Evolutionary conservation across 345 rosid species (phyloP).

Genomic region (Eucalyptus leucophloia): DNA sequence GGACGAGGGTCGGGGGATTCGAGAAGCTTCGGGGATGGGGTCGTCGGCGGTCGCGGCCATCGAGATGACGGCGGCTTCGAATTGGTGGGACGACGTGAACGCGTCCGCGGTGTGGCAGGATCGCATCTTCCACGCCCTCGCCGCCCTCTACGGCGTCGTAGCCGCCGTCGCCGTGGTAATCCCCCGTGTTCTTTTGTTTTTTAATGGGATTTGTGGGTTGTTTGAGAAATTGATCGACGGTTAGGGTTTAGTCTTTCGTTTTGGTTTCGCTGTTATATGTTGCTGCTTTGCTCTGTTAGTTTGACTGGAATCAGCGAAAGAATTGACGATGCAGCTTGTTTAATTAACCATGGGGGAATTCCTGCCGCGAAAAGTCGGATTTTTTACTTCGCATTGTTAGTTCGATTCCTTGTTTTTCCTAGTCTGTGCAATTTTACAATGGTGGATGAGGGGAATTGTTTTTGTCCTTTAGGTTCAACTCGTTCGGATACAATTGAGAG

Average conservation of each 20-base stretch:
- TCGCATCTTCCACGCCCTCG: conserved; percentile 62
- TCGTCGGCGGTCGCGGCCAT: conserved; percentile 21
- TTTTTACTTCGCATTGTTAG: not conserved
- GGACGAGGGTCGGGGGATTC: not conserved
- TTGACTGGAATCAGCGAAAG: not conserved
- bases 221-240: not conserved
- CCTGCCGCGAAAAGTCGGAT: not conserved
- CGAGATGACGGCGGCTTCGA: conserved; percentile 33
- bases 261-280: not conserved
- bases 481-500: conserved; percentile 75
- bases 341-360: not conserved
- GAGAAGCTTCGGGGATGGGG: not conserved
- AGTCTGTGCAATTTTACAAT: not conserved
- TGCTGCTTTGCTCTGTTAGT: not conserved
- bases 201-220: not conserved
- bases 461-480: conserved; percentile 50
- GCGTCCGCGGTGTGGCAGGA: conserved; percentile 73
- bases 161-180: conserved; percentile 61
- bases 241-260: not conserved
- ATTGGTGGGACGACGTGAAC: conserved; percentile 68
- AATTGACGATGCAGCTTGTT: not conserved
- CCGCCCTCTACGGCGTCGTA: conserved; percentile 59
- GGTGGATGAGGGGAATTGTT: not conserved
- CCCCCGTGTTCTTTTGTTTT: not conserved
- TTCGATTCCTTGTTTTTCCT: not conserved